phyloP scores from a whole-genome alignment of 2,329 filamentous ascomycete species.

The Hawksworthiomyces lignivorus region DNA sequence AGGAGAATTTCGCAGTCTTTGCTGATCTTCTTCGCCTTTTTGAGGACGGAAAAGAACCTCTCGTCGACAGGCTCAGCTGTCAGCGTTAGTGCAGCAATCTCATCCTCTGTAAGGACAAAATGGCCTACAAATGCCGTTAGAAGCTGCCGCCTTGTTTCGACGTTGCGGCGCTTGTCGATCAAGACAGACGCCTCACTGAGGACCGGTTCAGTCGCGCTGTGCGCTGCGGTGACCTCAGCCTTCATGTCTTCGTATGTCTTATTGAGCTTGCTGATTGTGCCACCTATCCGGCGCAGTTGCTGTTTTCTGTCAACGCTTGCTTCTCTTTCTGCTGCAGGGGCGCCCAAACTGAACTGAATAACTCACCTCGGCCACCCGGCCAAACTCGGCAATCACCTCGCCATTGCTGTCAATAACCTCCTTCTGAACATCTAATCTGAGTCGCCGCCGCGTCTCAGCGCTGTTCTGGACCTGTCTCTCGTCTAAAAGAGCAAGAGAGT shows the following conservation, averaged over 20 bases:
- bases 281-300: slow-evolving; percentile 81
- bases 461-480: slow-evolving; percentile 63
- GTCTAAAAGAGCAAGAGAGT: slow-evolving; percentile 74
- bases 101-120: slow-evolving; percentile 78
- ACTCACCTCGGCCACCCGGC: slow-evolving; percentile 74
- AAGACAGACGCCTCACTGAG: slow-evolving; percentile 70
- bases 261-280: slow-evolving; percentile 71
- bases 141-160: slow-evolving; percentile 73
- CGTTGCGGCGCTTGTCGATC: slow-evolving; percentile 62
- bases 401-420: slow-evolving; percentile 92
- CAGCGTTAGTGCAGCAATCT: slow-evolving; percentile 66
- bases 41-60: slow-evolving; percentile 69
- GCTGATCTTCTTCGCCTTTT: slow-evolving; percentile 77
- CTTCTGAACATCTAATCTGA: slow-evolving; percentile 78
- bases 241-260: slow-evolving; percentile 74
- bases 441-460: slow-evolving; percentile 66
- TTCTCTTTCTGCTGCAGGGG: too few species aligned
- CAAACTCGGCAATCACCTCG: slow-evolving; percentile 80
- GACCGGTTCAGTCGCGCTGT: slow-evolving; percentile 64
- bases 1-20: slow-evolving; percentile 83
- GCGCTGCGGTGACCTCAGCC: slow-evolving; percentile 65
- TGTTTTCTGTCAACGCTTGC: slow-evolving; percentile 32
- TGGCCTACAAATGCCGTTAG: slow-evolving; percentile 70
- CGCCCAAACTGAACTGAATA: slow-evolving; percentile 15
- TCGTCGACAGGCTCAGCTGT: slow-evolving; percentile 78